Evolutionary conservation across 768 basidiomycete genomes (phyloP), one percentile per base, ranked within the genome.

Genomic region (Auriscalpium orientale): DNA sequence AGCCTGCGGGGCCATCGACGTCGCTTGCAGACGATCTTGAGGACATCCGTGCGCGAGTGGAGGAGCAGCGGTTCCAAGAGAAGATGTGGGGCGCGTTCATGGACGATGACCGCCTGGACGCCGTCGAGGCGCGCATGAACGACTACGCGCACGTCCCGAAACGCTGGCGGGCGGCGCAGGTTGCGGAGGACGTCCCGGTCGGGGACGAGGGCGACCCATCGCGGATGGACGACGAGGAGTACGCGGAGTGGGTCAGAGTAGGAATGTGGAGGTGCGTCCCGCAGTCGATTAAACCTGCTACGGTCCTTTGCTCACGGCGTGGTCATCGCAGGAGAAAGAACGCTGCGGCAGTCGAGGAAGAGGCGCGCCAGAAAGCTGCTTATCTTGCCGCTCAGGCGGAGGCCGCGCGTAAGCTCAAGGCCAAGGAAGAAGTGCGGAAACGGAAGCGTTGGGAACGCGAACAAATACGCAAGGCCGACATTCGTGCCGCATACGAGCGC

Each of bases 161-260:
- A 61, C 78, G 89, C 43, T 91, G 89, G 87, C 69, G 76, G 15
- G 60, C 66, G 3, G 63, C 66, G 43, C 66, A 72, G 54, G 64
- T 55, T 73, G 77, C 60, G 70, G 70, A 33, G 69, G 74, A 43
- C 68, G 65, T 36, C 49, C 66, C 58, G 51, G 46, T 51, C 2
- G 64, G 64, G 4, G 62, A 61, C 13, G 61, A 64, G 16, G 62
- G 70, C 6, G 69, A 81, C 56, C 74, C 76, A 33, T 67, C 64
- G 48, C 60, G 67, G 49, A 87, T 95, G 87, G 84, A 86, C 57
- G 91, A 94, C 8, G 87, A 94, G 61, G 85, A 91, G 57, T 95
- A 95, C 62, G 81, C 87, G 1, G 89, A 91, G 63, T 95, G 89
- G 88, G 73, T 95, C 51, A 74, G 93, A 59, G 70, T 78, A 22